Evolutionary conservation across 176 grass and related monocot species (phyloP), one percentile per base, ranked within the genome.

Genomic region (Carex parvula): DNA sequence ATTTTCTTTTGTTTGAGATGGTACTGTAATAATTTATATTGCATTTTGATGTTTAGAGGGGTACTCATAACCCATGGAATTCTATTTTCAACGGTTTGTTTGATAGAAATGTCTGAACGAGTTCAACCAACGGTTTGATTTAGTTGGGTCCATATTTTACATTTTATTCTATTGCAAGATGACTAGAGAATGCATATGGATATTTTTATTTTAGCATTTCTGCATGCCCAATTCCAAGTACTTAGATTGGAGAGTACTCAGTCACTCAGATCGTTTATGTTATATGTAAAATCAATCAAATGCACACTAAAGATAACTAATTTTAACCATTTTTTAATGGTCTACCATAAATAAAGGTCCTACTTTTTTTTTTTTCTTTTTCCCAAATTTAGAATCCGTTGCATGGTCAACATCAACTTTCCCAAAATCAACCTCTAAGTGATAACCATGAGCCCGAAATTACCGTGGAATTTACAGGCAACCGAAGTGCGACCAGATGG

Each of bases 231-330:
- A 67, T 68, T 75, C 42, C 71, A 75, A 29, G 71, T 75, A 75
- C 11, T 71, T 46, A 12, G 39, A 50, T 18, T 48, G 8, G 41
- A 24, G 69, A 12, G 6, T 46, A 44, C 69, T 21, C 39, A n/a
- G 42, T 72, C n/a, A 20, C 7, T 72, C 41, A 13, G 9, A 13
- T 50, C 11, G 9, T 21, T 75, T 75, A 52, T 54, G 16, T 54
- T 53, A 29, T 75, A 46, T 53, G 44, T 75, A 75, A 75, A 75
- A 54, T 75, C 21, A 75, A 75, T 15, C 42, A 53, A 53, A 75
- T 29, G 20, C 71, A 53, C 71, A 26, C 71, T 26, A 53, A 29
- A 53, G 9, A 75, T 75, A 75, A 75, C 44, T 54, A 75, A 75
- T 75, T 30, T 26, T 75, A 15, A 75, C 21, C 20, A 54, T 75